These are phyloP conservation scores for Pisolithus microcarpus DNA, from an alignment of 768 basidiomycete genomes.

Conservation along the genomic window DNA sequence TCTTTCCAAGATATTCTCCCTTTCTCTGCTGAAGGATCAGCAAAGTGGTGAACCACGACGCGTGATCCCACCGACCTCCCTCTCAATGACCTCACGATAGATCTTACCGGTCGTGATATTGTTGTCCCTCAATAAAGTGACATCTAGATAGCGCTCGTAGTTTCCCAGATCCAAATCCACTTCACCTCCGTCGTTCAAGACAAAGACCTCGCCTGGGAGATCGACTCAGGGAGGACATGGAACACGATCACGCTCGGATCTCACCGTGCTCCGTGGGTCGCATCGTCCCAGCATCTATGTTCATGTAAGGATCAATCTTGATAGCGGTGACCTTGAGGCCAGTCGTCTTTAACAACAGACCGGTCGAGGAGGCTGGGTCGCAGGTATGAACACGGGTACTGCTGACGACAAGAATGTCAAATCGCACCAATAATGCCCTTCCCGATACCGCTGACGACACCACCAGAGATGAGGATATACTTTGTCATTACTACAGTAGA, in stretches of 20 bases:
- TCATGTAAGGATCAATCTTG: conserved; percentile 99
- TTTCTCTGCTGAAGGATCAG: conserved; percentile 43
- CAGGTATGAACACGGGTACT: conserved; percentile 16
- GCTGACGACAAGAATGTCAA: conserved; percentile 10
- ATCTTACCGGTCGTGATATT: conserved; percentile 99
- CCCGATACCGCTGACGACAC: conserved; percentile 97
- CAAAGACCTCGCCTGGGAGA: conserved; percentile 87
- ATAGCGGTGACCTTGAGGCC: conserved; percentile 97
- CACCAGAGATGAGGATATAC: conserved; percentile 93
- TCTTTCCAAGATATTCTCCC: conserved; percentile 91
- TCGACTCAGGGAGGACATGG: conserved; percentile 14
- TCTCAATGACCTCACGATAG: conserved; percentile 93
- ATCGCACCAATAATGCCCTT: conserved; percentile 95
- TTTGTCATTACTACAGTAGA: conserved; percentile 61
- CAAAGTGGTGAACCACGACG: neutral
- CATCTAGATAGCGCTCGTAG: conserved; percentile 95
- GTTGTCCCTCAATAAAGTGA: conserved; percentile 90
- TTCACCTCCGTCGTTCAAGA: conserved; percentile 96
- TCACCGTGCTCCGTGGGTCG: conserved; percentile 95
- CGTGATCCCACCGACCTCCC: conserved; percentile 58
- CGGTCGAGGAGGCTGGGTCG: conserved; percentile 87
- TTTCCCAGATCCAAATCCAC: conserved; percentile 97
- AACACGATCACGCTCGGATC: conserved; percentile 17
- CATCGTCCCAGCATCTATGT: conserved; percentile 99
- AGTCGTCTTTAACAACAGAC: conserved; percentile 87